A percentile compares a stretch with the other conserved stretches of the same genome.
Conservation (phyloP, 2,329 filamentous ascomycete species). For the Pseudocercospora eumusae region DNA sequence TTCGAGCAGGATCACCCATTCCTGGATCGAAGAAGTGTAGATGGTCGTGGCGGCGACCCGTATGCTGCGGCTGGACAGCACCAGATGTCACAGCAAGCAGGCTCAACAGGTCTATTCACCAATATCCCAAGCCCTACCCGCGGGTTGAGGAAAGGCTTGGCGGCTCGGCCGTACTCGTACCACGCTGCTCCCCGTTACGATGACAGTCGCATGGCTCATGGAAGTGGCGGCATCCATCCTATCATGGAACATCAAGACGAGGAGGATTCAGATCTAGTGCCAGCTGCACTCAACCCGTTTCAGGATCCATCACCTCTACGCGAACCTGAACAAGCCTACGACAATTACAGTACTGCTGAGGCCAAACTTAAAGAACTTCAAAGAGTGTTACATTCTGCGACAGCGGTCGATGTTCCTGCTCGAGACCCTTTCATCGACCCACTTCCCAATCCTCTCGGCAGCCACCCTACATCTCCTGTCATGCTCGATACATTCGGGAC, state of each 20-base stretch:
- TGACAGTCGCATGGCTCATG: conserved; percentile 52
- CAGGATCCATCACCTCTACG: conserved; percentile 39
- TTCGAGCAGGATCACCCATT: conserved; percentile 50
- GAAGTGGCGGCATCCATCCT: conserved; percentile 44
- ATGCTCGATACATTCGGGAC: conserved; percentile 25
- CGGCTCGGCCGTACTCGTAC: conserved; percentile 41
- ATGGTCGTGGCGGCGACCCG: conserved; percentile 45
- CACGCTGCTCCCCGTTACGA: conserved; percentile 49
- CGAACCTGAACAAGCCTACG: conserved; percentile 25
- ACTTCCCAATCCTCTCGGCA: conserved; percentile 41
- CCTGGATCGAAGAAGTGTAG: conserved; percentile 38
- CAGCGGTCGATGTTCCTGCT: conserved; percentile 8
- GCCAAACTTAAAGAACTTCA: conserved; percentile 25
- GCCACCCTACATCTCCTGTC: conserved; percentile 38
- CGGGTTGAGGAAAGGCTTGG: conserved; percentile 47
- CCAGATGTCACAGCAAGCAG: conserved; percentile 35
- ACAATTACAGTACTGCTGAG: conserved; percentile 22
- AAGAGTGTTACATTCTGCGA: conserved; percentile 17
- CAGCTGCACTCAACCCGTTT: conserved; percentile 42
- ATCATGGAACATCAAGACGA: conserved; percentile 30
- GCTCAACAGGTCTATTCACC: conserved; percentile 50
- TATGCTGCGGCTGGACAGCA: conserved; percentile 39
- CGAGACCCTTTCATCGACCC: conserved; percentile 46
- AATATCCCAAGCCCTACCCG: conserved; percentile 53
- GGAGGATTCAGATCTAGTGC: conserved; percentile 16